Conservation (phyloP, 768 basidiomycete species). For the Tulasnella sp. region DNA sequence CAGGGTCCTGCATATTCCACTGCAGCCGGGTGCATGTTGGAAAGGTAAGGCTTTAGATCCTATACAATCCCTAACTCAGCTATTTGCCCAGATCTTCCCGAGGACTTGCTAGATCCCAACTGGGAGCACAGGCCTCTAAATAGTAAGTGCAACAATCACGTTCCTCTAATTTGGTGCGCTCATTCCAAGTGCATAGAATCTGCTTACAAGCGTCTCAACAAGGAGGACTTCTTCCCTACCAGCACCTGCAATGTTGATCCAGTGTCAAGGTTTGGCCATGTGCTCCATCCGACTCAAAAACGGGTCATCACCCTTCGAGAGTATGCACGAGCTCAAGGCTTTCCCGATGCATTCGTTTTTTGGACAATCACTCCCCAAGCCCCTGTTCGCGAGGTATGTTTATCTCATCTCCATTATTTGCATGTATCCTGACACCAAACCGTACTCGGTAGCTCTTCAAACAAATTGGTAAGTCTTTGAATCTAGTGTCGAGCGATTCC, state of each 20-base stretch:
- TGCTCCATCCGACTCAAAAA: constrained; percentile 34
- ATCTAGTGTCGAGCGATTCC: not conserved
- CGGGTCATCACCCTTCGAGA: constrained; percentile 56
- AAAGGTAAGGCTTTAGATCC: not conserved
- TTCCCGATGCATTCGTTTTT: constrained; percentile 59
- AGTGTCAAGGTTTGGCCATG: not conserved
- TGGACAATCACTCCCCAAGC: constrained; percentile 30
- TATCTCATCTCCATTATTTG: not conserved
- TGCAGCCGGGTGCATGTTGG: not conserved
- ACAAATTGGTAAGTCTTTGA: constrained; percentile 2
- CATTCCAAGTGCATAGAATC: not conserved
- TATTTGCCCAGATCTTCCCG: not conserved
- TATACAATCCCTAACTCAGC: not conserved
- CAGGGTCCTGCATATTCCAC: not conserved
- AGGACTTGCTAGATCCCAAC: not conserved
- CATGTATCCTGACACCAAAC: not conserved
- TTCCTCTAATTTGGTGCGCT: not conserved
- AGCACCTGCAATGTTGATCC: not conserved
- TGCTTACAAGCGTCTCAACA: not conserved
- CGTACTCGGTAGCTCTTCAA: not conserved
- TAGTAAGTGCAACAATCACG: not conserved
- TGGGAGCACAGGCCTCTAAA: not conserved
- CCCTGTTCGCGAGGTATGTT: constrained; percentile 38
- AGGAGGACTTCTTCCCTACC: not conserved
- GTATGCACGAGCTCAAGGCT: constrained; percentile 64